Evolutionary conservation across 1,139 yeast genomes (phyloP).

Genomic region (Protomyces inundatus): DNA sequence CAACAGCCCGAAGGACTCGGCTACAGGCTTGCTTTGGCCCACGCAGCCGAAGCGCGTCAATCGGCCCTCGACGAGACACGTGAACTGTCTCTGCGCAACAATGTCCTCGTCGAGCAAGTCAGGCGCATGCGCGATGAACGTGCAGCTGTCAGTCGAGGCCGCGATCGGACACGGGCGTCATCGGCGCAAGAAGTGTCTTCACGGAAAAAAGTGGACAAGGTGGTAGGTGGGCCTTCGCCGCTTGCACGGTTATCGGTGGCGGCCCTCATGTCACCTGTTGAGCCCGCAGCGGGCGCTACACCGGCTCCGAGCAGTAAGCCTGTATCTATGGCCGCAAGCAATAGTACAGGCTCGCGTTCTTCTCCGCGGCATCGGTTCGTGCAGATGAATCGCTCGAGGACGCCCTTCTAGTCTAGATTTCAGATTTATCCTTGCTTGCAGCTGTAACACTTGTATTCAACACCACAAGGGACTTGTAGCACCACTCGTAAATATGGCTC

Average conservation of each 20-base stretch:
- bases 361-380: neutral
- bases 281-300: neutral
- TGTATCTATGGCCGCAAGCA: neutral
- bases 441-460: neutral
- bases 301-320: neutral
- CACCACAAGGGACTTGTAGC: neutral
- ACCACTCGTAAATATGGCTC: neutral
- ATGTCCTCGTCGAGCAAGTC: conserved; percentile 15
- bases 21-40: conserved; percentile 7
- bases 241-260: conserved; percentile 13
- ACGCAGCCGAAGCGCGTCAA: neutral
- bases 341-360: neutral
- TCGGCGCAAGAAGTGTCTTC: conserved; percentile 16
- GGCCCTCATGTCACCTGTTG: conserved; percentile 14
- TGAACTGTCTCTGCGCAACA: conserved; percentile 10
- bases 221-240: neutral
- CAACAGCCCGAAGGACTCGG: conserved; percentile 5
- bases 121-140: conserved; percentile 19
- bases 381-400: neutral
- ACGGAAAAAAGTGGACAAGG: conserved; percentile 19
- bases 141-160: neutral
- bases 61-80: conserved; percentile 9
- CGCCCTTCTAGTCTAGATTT: neutral
- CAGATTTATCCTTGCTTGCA: too few species aligned
- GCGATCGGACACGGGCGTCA: conserved; percentile 13